A percentile compares a stretch with the other conserved stretches of the same genome.
Conservation (phyloP, 345 rosid species). For the Ailanthus altissimus region DNA sequence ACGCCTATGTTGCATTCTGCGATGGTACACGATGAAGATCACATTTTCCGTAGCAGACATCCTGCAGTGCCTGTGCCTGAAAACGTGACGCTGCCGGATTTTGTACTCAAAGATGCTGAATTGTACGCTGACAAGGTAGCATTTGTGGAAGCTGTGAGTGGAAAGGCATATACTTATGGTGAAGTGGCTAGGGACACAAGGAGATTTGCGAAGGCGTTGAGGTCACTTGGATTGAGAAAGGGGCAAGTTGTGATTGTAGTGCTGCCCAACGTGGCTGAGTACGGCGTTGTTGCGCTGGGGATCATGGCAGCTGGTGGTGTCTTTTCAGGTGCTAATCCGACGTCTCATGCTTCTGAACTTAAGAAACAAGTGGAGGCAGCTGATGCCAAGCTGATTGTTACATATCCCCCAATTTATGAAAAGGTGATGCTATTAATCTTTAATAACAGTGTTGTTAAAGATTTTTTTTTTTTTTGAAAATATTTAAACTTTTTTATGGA, state of each 20-base stretch:
- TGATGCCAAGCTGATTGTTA: slow-evolving; percentile 77
- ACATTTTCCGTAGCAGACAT: slow-evolving; percentile 62
- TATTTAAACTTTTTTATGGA: no score
- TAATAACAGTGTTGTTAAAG: not conserved
- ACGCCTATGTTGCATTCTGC: not conserved
- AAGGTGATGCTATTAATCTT: slow-evolving; percentile 44
- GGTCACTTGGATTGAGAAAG: slow-evolving; percentile 77
- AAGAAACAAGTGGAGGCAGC: slow-evolving; percentile 82
- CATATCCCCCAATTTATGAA: slow-evolving; percentile 58
- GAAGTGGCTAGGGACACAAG: slow-evolving; percentile 66
- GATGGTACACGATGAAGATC: slow-evolving; percentile 32
- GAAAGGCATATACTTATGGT: slow-evolving; percentile 63
- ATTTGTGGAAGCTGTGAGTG: slow-evolving; percentile 76
- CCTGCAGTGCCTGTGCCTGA: slow-evolving; percentile 67
- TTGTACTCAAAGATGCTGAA: slow-evolving; percentile 79
- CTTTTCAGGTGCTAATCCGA: slow-evolving; percentile 89
- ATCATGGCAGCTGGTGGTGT: slow-evolving; percentile 93
- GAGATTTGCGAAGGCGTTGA: slow-evolving; percentile 76
- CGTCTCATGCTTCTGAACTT: slow-evolving; percentile 69
- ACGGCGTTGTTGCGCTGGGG: slow-evolving; percentile 77
- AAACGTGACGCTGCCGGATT: slow-evolving; percentile 69
- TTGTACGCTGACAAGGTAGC: slow-evolving; percentile 70
- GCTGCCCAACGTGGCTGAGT: slow-evolving; percentile 86
- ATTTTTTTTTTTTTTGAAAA: not conserved
- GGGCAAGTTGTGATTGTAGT: slow-evolving; percentile 83